phyloP scores from a whole-genome alignment of 345 rosid species.

The Salix caprea region DNA sequence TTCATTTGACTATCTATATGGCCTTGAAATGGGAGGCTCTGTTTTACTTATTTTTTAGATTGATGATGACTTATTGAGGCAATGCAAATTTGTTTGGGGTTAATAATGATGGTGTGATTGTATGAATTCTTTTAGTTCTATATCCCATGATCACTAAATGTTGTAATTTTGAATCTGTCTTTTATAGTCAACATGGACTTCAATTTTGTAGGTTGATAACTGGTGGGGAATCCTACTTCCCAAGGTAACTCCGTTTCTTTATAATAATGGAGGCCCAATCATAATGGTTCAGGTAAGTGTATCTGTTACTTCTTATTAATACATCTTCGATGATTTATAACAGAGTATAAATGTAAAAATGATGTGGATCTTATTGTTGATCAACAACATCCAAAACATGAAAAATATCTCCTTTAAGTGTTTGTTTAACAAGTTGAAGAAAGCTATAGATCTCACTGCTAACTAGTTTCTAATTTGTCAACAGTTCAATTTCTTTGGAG shows the following conservation, averaged over 20 bases:
- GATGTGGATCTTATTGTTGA: neutral
- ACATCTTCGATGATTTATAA: neutral
- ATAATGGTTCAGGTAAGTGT: conserved; percentile 81
- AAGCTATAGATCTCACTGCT: neutral
- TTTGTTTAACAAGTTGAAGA: neutral
- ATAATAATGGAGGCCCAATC: conserved; percentile 80
- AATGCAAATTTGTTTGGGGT: neutral
- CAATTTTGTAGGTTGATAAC: conserved; percentile 54
- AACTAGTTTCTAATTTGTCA: neutral
- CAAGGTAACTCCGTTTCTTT: conserved; percentile 63
- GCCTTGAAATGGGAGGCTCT: neutral
- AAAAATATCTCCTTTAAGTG: neutral
- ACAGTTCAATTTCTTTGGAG: neutral
- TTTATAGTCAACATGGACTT: neutral
- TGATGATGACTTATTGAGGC: neutral
- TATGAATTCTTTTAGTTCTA: neutral
- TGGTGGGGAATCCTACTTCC: conserved; percentile 87
- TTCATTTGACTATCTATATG: neutral
- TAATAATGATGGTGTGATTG: neutral
- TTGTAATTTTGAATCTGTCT: no score
- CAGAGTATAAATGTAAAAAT: neutral
- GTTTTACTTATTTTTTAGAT: neutral
- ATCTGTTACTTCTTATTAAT: neutral
- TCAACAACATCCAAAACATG: neutral
- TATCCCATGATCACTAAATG: neutral